Conservation (phyloP, 2,329 filamentous ascomycete species). For the Emmonsiellopsis sp. region DNA sequence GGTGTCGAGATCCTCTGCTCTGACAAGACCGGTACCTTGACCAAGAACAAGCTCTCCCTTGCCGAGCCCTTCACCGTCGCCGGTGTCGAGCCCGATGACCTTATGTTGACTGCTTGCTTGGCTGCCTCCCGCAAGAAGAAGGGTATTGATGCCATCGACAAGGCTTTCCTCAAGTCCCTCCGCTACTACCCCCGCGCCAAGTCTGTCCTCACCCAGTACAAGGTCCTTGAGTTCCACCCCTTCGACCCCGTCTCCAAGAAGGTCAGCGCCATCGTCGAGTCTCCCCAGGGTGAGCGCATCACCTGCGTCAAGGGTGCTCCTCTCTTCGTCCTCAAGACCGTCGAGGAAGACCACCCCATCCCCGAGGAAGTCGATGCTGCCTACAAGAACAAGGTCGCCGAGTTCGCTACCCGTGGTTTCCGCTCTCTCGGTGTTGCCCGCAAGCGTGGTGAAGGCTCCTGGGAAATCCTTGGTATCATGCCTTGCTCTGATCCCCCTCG, state of each 20-base stretch:
- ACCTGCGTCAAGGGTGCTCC: slow-evolving; percentile 87
- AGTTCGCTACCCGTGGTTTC: slow-evolving; percentile 88
- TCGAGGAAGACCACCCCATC: slow-evolving; percentile 75
- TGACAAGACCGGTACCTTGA: slow-evolving; percentile 88
- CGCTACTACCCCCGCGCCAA: slow-evolving; percentile 76
- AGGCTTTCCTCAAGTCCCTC: slow-evolving; percentile 83
- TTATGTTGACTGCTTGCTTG: slow-evolving; percentile 86
- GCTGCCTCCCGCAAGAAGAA: slow-evolving; percentile 91
- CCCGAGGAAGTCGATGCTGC: slow-evolving; percentile 66
- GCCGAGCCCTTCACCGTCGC: slow-evolving; percentile 74
- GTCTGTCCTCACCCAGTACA: slow-evolving; percentile 70
- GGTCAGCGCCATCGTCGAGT: slow-evolving; percentile 74
- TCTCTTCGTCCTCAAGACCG: slow-evolving; percentile 76
- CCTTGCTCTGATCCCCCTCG: slow-evolving; percentile 86
- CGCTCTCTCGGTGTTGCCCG: slow-evolving; percentile 87
- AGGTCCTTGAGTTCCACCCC: slow-evolving; percentile 72
- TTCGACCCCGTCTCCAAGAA: slow-evolving; percentile 94
- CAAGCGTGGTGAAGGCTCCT: slow-evolving; percentile 69
- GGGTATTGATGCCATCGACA: slow-evolving; percentile 90
- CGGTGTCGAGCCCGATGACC: slow-evolving; percentile 74
- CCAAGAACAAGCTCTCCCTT: slow-evolving; percentile 87
- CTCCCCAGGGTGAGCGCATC: slow-evolving; percentile 72
- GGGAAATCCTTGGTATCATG: slow-evolving; percentile 94
- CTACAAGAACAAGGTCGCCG: slow-evolving; percentile 87
- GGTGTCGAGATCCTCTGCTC: slow-evolving; percentile 92